Evolutionary conservation across 2,329 filamentous ascomycete species (phyloP).

Genomic region (Fusarium sp.): DNA sequence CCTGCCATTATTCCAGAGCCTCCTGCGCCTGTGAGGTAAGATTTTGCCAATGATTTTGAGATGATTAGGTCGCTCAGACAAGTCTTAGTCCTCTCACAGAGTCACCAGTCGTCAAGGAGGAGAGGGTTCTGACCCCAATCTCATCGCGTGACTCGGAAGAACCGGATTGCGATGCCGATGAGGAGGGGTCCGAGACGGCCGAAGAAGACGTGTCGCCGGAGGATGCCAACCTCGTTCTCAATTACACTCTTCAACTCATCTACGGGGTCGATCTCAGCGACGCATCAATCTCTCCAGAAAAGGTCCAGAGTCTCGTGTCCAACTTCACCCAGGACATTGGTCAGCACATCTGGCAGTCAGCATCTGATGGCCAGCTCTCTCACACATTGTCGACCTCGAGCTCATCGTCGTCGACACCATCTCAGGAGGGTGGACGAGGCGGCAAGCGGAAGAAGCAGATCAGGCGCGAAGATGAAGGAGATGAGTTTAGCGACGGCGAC

Average conservation of each 20-base stretch:
- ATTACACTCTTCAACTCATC: slow-evolving; percentile 52
- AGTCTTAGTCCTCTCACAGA: slow-evolving; percentile 28
- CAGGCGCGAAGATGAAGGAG: slow-evolving; percentile 47
- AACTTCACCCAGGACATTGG: slow-evolving; percentile 51
- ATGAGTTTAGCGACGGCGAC: slow-evolving; percentile 52
- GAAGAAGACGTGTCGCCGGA: slow-evolving; percentile 48
- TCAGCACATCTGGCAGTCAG: slow-evolving; percentile 48
- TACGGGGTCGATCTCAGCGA: slow-evolving; percentile 54
- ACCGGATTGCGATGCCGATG: slow-evolving; percentile 20
- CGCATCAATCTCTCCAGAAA: slow-evolving; percentile 41
- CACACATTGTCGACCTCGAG: slow-evolving; percentile 49
- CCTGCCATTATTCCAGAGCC: slow-evolving; percentile 12
- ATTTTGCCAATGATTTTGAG: not conserved
- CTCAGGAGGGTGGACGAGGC: slow-evolving; percentile 41
- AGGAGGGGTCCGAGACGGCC: slow-evolving; percentile 37
- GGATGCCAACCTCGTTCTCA: slow-evolving; percentile 51
- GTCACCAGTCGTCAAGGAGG: slow-evolving; percentile 38
- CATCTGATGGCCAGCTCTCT: slow-evolving; percentile 45
- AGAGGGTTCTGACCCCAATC: slow-evolving; percentile 30
- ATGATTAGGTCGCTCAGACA: slow-evolving; percentile 8
- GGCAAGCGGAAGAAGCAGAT: slow-evolving; percentile 53
- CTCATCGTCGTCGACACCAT: slow-evolving; percentile 47
- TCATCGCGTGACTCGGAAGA: slow-evolving; percentile 15
- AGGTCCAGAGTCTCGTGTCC: slow-evolving; percentile 47
- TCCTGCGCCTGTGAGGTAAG: slow-evolving; percentile 29